Evolutionary conservation across 2,329 filamentous ascomycete genomes (phyloP).

Genomic region (Colletotrichum graminicola): DNA sequence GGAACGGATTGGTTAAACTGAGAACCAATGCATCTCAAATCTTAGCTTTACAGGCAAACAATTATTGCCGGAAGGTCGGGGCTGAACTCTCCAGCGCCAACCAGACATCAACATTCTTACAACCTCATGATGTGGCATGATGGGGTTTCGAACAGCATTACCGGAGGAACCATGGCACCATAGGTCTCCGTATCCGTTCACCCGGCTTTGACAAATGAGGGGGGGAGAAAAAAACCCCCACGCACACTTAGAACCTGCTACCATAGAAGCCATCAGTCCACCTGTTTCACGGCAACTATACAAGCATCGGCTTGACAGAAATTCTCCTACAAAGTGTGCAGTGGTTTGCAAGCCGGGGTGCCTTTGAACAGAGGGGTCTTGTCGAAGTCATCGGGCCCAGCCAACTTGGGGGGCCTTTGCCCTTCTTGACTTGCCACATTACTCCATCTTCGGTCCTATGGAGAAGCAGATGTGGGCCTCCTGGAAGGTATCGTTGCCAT

Average conservation of each 20-base stretch:
- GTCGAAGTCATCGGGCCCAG: not conserved
- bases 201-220: too few relatives aligned
- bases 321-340: too few relatives aligned
- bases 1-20: not conserved
- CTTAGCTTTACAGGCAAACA: not conserved
- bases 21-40: not conserved
- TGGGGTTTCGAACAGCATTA: not conserved
- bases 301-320: too few relatives aligned
- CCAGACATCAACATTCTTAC: not conserved
- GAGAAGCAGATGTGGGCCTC: conserved; percentile 5
- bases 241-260: too few relatives aligned
- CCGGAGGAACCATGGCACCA: not conserved
- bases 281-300: too few relatives aligned
- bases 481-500: conserved; percentile 3
- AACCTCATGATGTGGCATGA: not conserved
- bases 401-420: not conserved
- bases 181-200: not conserved
- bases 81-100: conserved; percentile 1
- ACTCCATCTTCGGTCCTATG: not conserved
- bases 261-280: too few relatives aligned
- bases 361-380: not conserved
- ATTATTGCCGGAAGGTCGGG: not conserved
- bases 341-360: too few relatives aligned
- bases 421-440: conserved; percentile 4
- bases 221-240: too few relatives aligned